Conservation (phyloP, 1,284 basidiomycete genomes). For the Austroboletus novae-zelandiae region DNA sequence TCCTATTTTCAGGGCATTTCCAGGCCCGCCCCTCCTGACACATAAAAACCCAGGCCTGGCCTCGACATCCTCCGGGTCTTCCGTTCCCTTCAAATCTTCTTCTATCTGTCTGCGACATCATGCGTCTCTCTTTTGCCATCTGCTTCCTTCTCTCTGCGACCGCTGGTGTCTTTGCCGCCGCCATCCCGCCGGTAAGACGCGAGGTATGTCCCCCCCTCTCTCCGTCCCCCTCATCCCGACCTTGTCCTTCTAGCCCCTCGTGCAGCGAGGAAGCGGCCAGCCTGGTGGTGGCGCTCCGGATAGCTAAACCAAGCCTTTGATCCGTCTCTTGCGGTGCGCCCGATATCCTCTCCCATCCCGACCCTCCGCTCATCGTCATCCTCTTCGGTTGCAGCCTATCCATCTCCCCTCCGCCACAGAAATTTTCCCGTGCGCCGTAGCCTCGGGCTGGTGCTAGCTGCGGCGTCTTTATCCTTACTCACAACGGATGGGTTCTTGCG, state of each 20-base stretch:
- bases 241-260: too few relatives aligned
- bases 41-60: slow-evolving; percentile 5
- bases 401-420: not conserved
- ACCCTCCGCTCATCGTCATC: not conserved
- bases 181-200: slow-evolving; percentile 9
- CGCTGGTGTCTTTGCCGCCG: slow-evolving; percentile 9
- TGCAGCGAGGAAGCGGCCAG: too few relatives aligned
- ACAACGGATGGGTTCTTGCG: not conserved
- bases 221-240: too few relatives aligned
- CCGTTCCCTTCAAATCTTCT: not conserved
- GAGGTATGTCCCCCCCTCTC: slow-evolving; percentile 7
- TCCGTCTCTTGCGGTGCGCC: not conserved
- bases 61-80: not conserved
- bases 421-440: not conserved
- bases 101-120: not conserved
- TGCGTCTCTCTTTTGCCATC: slow-evolving; percentile 14
- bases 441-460: not conserved
- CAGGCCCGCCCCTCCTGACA: not conserved
- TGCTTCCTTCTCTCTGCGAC: slow-evolving; percentile 12
- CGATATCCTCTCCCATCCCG: too few relatives aligned
- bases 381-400: not conserved
- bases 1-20: slow-evolving; percentile 8
- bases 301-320: not conserved
- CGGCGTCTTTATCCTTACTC: not conserved
- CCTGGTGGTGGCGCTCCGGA: not conserved